Evolutionary conservation across 2,329 filamentous ascomycete species (phyloP).

Genomic region (Penicillium sp.): DNA sequence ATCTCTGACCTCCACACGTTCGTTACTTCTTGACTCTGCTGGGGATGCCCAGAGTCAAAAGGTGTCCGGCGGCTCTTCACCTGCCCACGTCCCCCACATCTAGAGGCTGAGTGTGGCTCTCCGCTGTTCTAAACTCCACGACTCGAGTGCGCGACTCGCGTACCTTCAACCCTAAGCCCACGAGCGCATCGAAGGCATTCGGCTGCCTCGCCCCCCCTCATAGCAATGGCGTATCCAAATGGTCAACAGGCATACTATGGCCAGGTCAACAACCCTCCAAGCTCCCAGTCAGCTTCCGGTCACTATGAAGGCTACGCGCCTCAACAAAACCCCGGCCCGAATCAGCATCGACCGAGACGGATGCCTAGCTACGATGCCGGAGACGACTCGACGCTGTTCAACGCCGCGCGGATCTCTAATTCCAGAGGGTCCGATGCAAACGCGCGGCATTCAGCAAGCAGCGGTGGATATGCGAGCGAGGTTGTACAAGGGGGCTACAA

Average conservation of each 20-base stretch:
- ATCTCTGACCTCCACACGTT: neutral
- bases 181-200: neutral
- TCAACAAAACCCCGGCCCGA: conserved; percentile 40
- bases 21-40: neutral
- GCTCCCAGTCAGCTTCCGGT: conserved; percentile 28
- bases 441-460: conserved; percentile 33
- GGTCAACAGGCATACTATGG: conserved; percentile 47
- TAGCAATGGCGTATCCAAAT: conserved; percentile 53
- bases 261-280: conserved; percentile 30
- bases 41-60: conserved; percentile 11
- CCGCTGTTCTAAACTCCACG: neutral
- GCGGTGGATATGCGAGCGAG: conserved; percentile 35
- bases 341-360: conserved; percentile 46
- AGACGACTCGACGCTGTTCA: conserved; percentile 60
- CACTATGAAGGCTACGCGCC: conserved; percentile 42
- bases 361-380: conserved; percentile 71
- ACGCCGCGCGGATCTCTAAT: conserved; percentile 27
- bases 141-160: neutral
- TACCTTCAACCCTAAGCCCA: neutral
- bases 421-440: conserved; percentile 35
- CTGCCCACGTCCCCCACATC: conserved; percentile 12
- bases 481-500: conserved; percentile 31
- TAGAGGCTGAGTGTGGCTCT: conserved; percentile 1
- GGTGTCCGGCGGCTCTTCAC: conserved; percentile 7
- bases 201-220: neutral